phyloP scores from a whole-genome alignment of 257 asterid species.

The Capsicum chinense region DNA sequence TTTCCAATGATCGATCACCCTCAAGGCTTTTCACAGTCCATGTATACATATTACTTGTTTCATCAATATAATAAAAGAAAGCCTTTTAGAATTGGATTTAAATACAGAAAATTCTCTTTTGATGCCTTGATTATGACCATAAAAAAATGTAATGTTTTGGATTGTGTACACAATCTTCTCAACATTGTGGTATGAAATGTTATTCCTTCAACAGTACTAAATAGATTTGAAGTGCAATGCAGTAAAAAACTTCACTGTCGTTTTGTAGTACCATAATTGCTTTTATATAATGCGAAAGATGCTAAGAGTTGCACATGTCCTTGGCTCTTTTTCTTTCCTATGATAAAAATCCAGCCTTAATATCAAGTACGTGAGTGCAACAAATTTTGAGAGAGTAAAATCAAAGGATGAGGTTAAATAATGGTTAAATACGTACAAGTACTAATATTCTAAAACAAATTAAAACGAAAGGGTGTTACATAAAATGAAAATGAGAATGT shows the following conservation, averaged over 20 bases:
- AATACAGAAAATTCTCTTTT: background rate
- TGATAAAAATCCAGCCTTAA: background rate
- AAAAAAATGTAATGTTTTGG: background rate
- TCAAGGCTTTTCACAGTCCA: no score
- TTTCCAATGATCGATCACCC: no score
- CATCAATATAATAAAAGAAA: background rate
- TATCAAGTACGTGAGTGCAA: background rate
- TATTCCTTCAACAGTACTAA: background rate
- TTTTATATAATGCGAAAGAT: background rate
- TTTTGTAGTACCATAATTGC: background rate
- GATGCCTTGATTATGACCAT: background rate
- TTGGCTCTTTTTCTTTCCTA: background rate
- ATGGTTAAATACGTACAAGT: no score
- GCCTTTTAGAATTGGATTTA: background rate
- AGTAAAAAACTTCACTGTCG: background rate
- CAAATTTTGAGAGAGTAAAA: background rate
- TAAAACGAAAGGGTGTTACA: background rate
- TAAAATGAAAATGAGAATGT: no score
- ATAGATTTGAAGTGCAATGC: background rate
- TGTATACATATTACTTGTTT: background rate
- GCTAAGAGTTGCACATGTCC: background rate
- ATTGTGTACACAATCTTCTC: background rate
- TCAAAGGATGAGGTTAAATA: no score
- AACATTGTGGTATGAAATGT: background rate
- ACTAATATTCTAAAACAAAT: background rate